Evolutionary conservation across 805 yeast species (phyloP).

Genomic region (Lipomyces kockii): DNA sequence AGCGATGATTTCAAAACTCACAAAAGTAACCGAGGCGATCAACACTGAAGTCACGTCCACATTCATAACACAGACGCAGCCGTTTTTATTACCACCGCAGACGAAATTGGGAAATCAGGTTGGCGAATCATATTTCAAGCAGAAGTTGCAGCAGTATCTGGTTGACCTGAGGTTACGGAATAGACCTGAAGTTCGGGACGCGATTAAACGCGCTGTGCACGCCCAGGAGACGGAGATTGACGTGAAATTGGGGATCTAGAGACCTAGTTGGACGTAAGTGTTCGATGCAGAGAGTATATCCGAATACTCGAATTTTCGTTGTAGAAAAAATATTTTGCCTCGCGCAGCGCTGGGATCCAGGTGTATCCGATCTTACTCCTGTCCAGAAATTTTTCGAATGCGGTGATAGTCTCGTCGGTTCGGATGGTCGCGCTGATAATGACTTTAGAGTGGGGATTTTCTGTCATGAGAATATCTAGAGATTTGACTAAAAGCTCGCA

Average conservation of each 20-base stretch:
- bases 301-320: conserved; percentile 16
- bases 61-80: conserved; percentile 21
- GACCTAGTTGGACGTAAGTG: neutral
- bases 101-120: conserved; percentile 12
- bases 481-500: conserved; percentile 56
- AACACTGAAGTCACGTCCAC: conserved; percentile 14
- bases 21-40: conserved; percentile 4
- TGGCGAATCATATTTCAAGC: conserved; percentile 33
- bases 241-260: neutral
- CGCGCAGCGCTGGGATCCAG: conserved; percentile 12
- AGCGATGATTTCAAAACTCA: conserved; percentile 8
- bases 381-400: conserved; percentile 50
- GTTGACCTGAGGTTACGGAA: conserved; percentile 17
- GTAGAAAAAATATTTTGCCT: conserved; percentile 23
- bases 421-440: conserved; percentile 77
- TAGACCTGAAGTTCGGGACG: conserved; percentile 23
- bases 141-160: conserved; percentile 27
- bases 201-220: neutral
- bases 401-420: conserved; percentile 56
- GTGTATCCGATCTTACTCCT: conserved; percentile 31
- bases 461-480: conserved; percentile 36
- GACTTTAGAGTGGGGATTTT: conserved; percentile 36
- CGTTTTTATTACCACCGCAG: conserved; percentile 22
- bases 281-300: conserved; percentile 17
- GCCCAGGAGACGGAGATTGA: neutral